A percentile compares a stretch with the other conserved stretches of the same genome.
phyloP scores from a whole-genome alignment of 2,329 filamentous ascomycete species.

The Trichocomaceae sp. region DNA sequence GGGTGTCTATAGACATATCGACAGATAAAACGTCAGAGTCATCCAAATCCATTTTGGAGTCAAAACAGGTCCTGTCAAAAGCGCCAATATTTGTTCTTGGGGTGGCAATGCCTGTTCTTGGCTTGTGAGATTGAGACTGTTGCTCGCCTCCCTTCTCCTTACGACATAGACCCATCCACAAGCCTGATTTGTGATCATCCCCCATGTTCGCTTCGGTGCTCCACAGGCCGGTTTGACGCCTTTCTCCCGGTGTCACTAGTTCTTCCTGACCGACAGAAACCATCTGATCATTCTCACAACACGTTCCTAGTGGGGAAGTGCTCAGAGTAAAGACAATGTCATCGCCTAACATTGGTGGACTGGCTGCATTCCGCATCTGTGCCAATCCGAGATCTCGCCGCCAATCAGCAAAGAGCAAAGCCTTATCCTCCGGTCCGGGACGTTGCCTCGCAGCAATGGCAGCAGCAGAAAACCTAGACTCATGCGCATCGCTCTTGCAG shows the following conservation, averaged over 20 bases:
- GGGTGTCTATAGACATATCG: neutral
- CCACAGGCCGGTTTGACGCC: constrained; percentile 63
- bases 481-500: constrained; percentile 26
- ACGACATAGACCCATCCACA: constrained; percentile 38
- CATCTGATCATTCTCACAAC: constrained; percentile 69
- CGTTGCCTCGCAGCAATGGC: constrained; percentile 23
- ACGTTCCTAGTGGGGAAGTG: constrained; percentile 73
- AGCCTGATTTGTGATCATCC: constrained; percentile 31
- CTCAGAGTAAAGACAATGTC: constrained; percentile 77
- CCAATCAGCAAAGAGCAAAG: constrained; percentile 15
- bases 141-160: constrained; percentile 18
- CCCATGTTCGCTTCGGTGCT: constrained; percentile 58
- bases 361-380: constrained; percentile 53
- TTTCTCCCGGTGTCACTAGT: constrained; percentile 44
- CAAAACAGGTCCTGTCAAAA: constrained; percentile 4
- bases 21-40: neutral
- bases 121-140: constrained; percentile 10
- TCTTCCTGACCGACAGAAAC: constrained; percentile 38
- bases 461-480: constrained; percentile 27
- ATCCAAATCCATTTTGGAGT: constrained; percentile 14
- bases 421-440: constrained; percentile 12
- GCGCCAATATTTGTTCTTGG: constrained; percentile 19
- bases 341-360: constrained; percentile 79
- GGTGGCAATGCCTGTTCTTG: constrained; percentile 22
- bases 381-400: constrained; percentile 32